Conservation (phyloP, 2,329 filamentous ascomycete species). For the Colletotrichum navitas region DNA sequence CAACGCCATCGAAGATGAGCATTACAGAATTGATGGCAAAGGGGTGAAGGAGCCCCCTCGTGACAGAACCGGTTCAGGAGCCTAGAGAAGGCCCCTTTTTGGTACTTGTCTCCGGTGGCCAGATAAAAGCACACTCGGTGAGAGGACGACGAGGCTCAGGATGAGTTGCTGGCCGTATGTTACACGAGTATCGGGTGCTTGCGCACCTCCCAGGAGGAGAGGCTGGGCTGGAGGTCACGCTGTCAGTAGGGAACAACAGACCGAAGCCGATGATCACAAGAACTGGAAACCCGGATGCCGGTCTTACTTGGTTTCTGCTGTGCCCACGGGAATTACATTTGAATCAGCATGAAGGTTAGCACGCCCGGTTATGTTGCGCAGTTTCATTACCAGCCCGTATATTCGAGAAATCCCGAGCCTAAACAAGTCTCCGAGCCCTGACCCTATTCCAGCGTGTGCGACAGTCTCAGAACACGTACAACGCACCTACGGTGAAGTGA, state of each 20-base stretch:
- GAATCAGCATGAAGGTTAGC: too few relatives aligned
- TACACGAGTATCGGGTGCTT: neutral
- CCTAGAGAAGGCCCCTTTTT: neutral
- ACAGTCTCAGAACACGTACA: neutral
- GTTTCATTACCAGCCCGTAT: neutral
- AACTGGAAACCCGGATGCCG: neutral
- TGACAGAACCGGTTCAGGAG: neutral
- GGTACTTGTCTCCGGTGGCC: neutral
- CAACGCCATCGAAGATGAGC: neutral
- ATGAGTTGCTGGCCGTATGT: neutral
- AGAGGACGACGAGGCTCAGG: neutral
- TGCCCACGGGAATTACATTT: neutral
- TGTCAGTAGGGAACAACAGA: neutral
- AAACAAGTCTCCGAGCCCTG: neutral
- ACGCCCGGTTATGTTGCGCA: neutral
- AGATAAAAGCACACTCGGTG: neutral
- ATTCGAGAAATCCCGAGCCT: neutral
- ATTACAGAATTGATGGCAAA: neutral
- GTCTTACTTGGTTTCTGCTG: neutral
- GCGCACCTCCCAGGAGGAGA: neutral
- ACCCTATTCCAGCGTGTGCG: neutral
- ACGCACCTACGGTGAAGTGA: neutral
- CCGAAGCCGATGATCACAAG: neutral
- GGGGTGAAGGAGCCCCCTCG: neutral
- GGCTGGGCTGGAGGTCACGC: neutral